Evolutionary conservation across 352 stramenopile species (phyloP).

Genomic region (Phytopythium delawarense): DNA sequence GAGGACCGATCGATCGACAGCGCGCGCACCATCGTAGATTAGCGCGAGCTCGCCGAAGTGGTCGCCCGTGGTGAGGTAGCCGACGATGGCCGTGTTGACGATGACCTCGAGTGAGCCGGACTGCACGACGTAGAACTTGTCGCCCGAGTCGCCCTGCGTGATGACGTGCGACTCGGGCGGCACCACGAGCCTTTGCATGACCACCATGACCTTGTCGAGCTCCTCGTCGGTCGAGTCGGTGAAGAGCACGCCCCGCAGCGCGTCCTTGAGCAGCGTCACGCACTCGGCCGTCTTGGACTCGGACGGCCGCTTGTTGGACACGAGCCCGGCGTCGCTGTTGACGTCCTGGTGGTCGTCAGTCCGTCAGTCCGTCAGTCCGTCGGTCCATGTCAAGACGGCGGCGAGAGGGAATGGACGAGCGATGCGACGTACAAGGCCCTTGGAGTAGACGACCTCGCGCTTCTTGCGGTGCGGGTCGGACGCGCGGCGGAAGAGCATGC

Average conservation of each 20-base stretch:
- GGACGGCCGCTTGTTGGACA: constrained; percentile 49
- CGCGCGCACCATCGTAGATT: constrained; percentile 69
- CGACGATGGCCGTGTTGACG: constrained; percentile 58
- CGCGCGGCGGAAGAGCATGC: constrained; percentile 40
- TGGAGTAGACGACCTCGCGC: constrained; percentile 65
- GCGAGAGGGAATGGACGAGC: background rate
- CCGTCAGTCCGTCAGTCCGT: background rate
- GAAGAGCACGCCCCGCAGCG: constrained; percentile 59
- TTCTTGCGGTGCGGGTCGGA: constrained; percentile 66
- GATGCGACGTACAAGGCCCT: constrained; percentile 40
- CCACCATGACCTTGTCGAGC: constrained; percentile 64
- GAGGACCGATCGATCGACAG: too few relatives aligned
- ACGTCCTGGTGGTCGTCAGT: constrained; percentile 24
- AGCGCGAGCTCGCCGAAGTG: constrained; percentile 90
- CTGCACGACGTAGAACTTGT: constrained; percentile 91
- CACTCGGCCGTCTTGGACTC: constrained; percentile 57
- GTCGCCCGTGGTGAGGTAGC: constrained; percentile 46
- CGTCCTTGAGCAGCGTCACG: constrained; percentile 43
- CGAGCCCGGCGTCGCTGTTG: constrained; percentile 21
- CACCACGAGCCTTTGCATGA: constrained; percentile 72
- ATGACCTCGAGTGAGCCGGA: constrained; percentile 57
- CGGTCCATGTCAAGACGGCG: background rate
- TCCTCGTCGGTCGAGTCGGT: constrained; percentile 60
- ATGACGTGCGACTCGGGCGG: constrained; percentile 86
- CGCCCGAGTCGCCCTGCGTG: constrained; percentile 87